Evolutionary conservation across 768 basidiomycete species (phyloP).

Genomic region (Floccularia luteovirens): DNA sequence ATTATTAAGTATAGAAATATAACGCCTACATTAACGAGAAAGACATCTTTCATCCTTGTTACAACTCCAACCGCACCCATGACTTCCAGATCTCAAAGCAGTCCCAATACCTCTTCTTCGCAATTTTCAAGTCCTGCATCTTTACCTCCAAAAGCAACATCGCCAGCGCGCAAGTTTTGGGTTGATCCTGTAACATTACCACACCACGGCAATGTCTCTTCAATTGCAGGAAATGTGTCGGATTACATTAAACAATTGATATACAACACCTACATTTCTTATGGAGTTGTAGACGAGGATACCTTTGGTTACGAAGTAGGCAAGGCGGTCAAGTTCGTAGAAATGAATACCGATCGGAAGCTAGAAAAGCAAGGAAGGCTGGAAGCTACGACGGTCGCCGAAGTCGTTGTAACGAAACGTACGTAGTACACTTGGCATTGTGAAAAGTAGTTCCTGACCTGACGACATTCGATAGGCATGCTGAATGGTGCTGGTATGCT

Average conservation of each 20-base stretch:
- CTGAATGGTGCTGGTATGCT: constrained; percentile 71
- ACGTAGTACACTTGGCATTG: constrained; percentile 11
- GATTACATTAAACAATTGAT: constrained; percentile 58
- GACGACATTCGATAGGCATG: constrained; percentile 38
- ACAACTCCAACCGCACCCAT: not conserved
- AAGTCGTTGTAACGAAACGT: constrained; percentile 58
- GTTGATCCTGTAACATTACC: constrained; percentile 59
- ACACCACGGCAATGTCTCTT: constrained; percentile 46
- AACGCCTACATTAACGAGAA: too few relatives aligned
- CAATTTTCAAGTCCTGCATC: too few relatives aligned
- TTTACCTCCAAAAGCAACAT: too few relatives aligned
- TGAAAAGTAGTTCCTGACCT: not conserved
- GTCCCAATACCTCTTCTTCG: too few relatives aligned
- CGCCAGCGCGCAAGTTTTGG: too few relatives aligned
- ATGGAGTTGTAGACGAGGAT: constrained; percentile 61
- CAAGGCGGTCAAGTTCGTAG: constrained; percentile 49
- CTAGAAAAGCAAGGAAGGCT: constrained; percentile 39
- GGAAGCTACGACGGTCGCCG: constrained; percentile 56
- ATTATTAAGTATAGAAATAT: too few relatives aligned
- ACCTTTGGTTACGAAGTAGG: constrained; percentile 59
- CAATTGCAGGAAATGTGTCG: constrained; percentile 58
- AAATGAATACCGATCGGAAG: constrained; percentile 45
- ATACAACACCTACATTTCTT: constrained; percentile 59
- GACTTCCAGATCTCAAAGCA: not conserved
- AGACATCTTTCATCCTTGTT: too few relatives aligned